phyloP scores from a whole-genome alignment of 2,329 filamentous ascomycete genomes.

The Xylariaceae sp. region DNA sequence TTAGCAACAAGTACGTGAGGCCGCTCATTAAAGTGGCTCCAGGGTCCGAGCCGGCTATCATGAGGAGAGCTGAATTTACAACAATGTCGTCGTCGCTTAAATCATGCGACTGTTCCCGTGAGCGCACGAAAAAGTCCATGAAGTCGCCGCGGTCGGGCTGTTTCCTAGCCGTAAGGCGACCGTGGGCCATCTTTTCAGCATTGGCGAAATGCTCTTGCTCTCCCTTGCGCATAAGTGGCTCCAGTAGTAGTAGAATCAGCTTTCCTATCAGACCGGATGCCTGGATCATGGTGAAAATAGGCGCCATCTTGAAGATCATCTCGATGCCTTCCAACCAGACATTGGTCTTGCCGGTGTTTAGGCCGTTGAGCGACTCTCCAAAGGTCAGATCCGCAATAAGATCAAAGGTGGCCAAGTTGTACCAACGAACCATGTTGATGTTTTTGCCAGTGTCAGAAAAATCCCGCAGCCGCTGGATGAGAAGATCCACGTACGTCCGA shows the following conservation, averaged over 20 bases:
- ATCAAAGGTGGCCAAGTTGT: constrained; percentile 31
- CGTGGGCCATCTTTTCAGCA: constrained; percentile 21
- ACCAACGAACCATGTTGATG: constrained; percentile 36
- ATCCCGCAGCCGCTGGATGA: constrained; percentile 29
- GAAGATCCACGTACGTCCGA: constrained; percentile 29
- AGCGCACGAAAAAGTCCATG: constrained; percentile 30
- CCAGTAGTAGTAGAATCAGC: constrained; percentile 19
- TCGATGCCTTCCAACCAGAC: constrained; percentile 27
- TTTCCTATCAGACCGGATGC: constrained; percentile 15
- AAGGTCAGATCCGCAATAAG: constrained; percentile 27
- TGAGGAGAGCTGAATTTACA: constrained; percentile 30
- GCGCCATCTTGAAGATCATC: constrained; percentile 21
- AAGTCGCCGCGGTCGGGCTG: constrained; percentile 30
- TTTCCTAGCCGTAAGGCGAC: constrained; percentile 23
- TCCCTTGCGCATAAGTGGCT: constrained; percentile 26
- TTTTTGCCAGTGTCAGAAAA: constrained; percentile 16
- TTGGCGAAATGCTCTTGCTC: constrained; percentile 25
- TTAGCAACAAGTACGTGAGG: constrained; percentile 27
- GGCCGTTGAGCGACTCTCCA: constrained; percentile 28
- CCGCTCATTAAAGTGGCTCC: constrained; percentile 30
- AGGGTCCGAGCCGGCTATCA: constrained; percentile 32
- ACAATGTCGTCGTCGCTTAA: constrained; percentile 32
- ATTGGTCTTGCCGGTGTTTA: constrained; percentile 36
- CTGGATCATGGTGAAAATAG: constrained; percentile 21
- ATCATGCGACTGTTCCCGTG: constrained; percentile 28